Evolutionary conservation across 169 alveolate genomes (phyloP), one percentile per base, ranked within the genome.

Genomic region (Plasmodium malariae): DNA sequence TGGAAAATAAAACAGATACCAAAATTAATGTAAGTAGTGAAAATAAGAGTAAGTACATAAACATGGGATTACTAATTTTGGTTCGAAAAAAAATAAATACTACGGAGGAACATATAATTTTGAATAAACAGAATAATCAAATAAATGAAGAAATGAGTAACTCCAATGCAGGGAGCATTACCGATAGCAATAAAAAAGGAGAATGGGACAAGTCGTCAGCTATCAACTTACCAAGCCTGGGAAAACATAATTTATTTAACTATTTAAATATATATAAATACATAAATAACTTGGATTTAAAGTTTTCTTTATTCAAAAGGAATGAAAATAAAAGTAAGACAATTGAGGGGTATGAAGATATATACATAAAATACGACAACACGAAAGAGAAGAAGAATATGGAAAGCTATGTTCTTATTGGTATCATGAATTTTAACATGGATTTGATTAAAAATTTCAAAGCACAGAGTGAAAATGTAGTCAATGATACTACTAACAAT

Each of bases 1-100:
- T 37, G 4, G 83, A 83, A 49, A 51, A 21, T 83, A 51, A 67
- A 14, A 40, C 30, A 11, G 73, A 83, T n/a, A 6, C 30, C 17
- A 67, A 36, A 26, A 36, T 11, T 21, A 78, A 30, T 21, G 49
- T n/a, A 21, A 34, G 36, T 5, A 1, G 24, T 17, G 91, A 68
- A 51, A 54, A 69, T 5, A 86, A 70, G 19, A 70, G 54, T 19
- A 70, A 60, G 43, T 69, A 43, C 11, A 32, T 86, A 59, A 86
- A 86, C 34, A 86, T 86, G 92, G 92, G 92, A 17, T 69, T 86
- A 36, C 34, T 70, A 17, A 59, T 86, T 37, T 40, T 86, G 28
- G 37, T 69, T 14, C 69, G 28, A 54, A 86, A 70, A 70, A 30
- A 4, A 36, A 74, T 17, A 14, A 36, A 17, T 1, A 32, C 6